These are phyloP conservation scores for Scleroderma citrinum DNA, from an alignment of 768 basidiomycete genomes.

Conservation along the genomic window DNA sequence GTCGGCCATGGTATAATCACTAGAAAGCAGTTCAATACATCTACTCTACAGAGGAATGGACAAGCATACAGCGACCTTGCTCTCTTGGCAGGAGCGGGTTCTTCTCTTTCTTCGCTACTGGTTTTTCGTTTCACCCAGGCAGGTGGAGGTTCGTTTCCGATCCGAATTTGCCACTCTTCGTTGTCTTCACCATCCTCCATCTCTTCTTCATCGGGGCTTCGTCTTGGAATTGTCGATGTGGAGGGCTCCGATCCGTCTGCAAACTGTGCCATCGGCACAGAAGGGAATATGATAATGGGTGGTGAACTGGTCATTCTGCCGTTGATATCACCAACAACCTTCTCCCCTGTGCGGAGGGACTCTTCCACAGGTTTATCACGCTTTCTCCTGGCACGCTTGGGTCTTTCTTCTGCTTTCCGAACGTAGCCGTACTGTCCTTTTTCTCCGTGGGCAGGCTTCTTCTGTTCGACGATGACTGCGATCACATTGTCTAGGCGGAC, in stretches of 20 bases:
- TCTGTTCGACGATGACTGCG: slow-evolving; percentile 59
- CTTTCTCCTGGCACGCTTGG: slow-evolving; percentile 50
- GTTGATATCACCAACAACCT: slow-evolving; percentile 8
- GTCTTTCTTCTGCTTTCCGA: slow-evolving; percentile 65
- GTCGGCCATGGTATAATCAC: slow-evolving; percentile 3
- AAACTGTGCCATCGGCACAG: slow-evolving; percentile 9
- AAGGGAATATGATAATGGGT: slow-evolving; percentile 24
- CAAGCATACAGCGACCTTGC: slow-evolving; percentile 35
- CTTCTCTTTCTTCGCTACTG: slow-evolving; percentile 32
- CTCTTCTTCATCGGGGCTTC: slow-evolving; percentile 57
- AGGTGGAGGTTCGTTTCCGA: slow-evolving; percentile 60
- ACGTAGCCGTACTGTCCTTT: slow-evolving; percentile 83
- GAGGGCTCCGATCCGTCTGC: slow-evolving; percentile 25
- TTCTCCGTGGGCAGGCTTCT: slow-evolving; percentile 62
- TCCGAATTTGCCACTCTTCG: slow-evolving; percentile 61
- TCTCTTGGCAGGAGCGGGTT: slow-evolving; percentile 35
- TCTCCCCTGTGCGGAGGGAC: slow-evolving; percentile 15
- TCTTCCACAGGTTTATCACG: slow-evolving; percentile 30
- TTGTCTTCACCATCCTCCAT: slow-evolving; percentile 53
- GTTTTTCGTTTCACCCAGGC: slow-evolving; percentile 61
- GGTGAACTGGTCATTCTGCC: slow-evolving; percentile 4
- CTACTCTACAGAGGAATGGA: neutral
- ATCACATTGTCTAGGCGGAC: slow-evolving; percentile 61
- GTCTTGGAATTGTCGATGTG: slow-evolving; percentile 20
- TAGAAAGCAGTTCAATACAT: slow-evolving; percentile 2